Conservation (phyloP, 768 basidiomycete genomes). For the Mycena polygramma region DNA sequence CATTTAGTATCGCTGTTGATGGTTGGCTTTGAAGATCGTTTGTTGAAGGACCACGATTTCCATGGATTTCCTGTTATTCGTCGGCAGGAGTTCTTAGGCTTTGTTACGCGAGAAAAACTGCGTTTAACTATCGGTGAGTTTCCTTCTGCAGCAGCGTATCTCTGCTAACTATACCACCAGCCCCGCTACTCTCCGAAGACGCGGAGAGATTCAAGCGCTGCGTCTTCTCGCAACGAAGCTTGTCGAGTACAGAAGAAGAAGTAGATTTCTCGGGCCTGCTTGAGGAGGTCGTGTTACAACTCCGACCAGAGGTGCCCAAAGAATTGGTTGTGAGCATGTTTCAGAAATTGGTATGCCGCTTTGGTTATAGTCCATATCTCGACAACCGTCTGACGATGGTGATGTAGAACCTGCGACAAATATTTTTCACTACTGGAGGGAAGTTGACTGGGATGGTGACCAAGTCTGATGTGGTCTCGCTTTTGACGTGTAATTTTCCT, state of each 20-base stretch:
- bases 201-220: constrained; percentile 52
- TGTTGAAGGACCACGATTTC: constrained; percentile 61
- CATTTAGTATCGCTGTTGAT: constrained; percentile 2
- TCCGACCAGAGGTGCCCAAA: constrained; percentile 77
- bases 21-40: constrained; percentile 46
- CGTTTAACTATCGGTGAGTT: constrained; percentile 51
- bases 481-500: constrained; percentile 70
- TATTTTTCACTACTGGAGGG: constrained; percentile 74
- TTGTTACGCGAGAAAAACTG: constrained; percentile 70
- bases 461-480: constrained; percentile 72
- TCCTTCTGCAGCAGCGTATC: not conserved
- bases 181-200: constrained; percentile 47
- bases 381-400: not conserved
- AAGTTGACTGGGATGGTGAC: constrained; percentile 75
- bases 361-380: not conserved
- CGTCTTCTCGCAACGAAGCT: constrained; percentile 53
- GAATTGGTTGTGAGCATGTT: constrained; percentile 82
- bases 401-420: constrained; percentile 73
- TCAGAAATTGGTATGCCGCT: constrained; percentile 70
- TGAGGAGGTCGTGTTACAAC: constrained; percentile 68
- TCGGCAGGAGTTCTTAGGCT: constrained; percentile 67
- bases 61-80: constrained; percentile 78
- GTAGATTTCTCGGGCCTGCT: constrained; percentile 56
- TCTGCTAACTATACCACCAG: constrained; percentile 12
- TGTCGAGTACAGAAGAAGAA: constrained; percentile 45